A percentile compares a stretch with the other conserved stretches of the same genome.
These are phyloP conservation scores for Polytrichum commune DNA, from an alignment of 225 moss, liverwort and hornwort species.

Conservation along the genomic window DNA sequence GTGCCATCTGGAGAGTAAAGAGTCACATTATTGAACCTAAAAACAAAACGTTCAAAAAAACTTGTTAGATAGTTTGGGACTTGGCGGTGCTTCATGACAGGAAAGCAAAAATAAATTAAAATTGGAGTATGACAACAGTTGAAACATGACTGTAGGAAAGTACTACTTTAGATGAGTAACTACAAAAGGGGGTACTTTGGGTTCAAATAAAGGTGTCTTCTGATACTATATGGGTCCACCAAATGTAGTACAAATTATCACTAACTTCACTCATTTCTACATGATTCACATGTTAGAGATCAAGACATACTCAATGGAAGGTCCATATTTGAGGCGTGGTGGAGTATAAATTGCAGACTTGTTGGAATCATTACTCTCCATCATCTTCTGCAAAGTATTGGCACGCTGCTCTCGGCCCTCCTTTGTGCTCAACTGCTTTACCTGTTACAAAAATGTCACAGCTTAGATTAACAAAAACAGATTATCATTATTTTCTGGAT, in stretches of 20 bases:
- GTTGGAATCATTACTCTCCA: conserved; percentile 40
- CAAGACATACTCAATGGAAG: conserved; percentile 45
- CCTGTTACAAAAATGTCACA: conserved; percentile 20
- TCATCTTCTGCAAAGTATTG: conserved; percentile 41
- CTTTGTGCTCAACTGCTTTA: conserved; percentile 59
- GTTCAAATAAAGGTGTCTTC: no score
- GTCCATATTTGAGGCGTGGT: conserved; percentile 38
- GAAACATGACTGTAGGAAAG: not conserved
- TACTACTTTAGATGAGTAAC: no score
- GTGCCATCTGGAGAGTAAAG: conserved; percentile 58
- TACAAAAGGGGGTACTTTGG: no score
- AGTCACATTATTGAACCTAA: conserved; percentile 55
- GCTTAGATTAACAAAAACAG: no score
- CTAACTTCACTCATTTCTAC: no score
- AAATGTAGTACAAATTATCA: no score
- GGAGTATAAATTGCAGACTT: conserved; percentile 30
- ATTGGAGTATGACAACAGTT: no score
- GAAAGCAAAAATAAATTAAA: not conserved
- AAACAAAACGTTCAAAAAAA: not conserved
- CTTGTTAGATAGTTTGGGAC: not conserved
- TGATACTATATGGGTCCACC: no score
- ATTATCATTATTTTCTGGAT: no score
- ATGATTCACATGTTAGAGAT: not conserved
- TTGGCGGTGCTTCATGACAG: not conserved
- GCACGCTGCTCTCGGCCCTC: conserved; percentile 52